Base-by-base conservation (phyloP, 495 filamentous ascomycete genomes). In the Opeltia flavorubescens region DNA sequence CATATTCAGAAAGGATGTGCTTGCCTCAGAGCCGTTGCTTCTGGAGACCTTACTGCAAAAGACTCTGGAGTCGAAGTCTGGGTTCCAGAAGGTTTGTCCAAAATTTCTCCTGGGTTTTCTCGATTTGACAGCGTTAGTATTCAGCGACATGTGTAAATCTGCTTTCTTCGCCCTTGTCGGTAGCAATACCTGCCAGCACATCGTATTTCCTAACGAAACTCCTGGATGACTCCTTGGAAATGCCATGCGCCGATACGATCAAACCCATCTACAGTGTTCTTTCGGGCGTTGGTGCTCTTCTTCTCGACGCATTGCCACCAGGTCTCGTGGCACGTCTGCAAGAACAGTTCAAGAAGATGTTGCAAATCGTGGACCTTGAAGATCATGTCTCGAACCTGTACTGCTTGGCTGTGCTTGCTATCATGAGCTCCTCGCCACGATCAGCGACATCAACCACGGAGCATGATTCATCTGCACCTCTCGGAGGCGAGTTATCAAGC, bases 401-500 rank as follows among this genome's bases (percentile, higher is more conserved):
- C 28, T 74, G 69, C 23, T 61, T 76, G 4, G 69, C 66, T n/a
- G 65, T 66, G 0, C 67, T 74, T 45, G 64, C 70, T 4, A 64
- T 55, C 0, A 60, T 76, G 18, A 54, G 60, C 47, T 59, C 59
- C 4, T 55, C 50, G 27, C 46, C 27, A 5, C 33, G 34, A 39
- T 25, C 23, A 26, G n/a, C 5, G 4, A 12, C 21, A 41, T 6
- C 6, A 41, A 5, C 9, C 6, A n/a, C 13, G 4, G 18, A 25
- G 18, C 18, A 11, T 13, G 8, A 7, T 5, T 6, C 17, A 17
- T 9, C 38, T 7, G 4, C 38, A 41, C 9, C 38, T 25, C 17
- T 21, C 13, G 0, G 18, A 21, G 25, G 0, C 5, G 18, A 12
- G 5, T 2, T 21, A 20, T 23, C 12, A 21, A 21, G 38, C 5